Evolutionary conservation across 208 protist genomes (phyloP).

Genomic region (Leishmania tarentolae): DNA sequence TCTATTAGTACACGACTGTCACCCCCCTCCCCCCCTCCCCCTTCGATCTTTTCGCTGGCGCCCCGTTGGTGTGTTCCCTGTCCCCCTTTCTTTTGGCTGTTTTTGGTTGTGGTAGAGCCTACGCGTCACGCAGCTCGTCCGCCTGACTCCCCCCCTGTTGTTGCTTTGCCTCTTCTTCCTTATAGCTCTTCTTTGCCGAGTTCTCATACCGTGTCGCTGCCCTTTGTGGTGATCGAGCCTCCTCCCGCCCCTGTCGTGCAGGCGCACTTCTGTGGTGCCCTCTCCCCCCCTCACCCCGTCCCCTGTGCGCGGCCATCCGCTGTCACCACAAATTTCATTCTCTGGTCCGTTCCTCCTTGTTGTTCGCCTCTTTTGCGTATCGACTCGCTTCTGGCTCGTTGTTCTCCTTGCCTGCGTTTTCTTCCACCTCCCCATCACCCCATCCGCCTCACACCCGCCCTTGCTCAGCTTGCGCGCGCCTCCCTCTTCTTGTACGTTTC

Average conservation of each 20-base stretch:
- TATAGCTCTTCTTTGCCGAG: neutral
- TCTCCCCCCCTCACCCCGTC: neutral
- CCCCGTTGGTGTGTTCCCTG: too few relatives aligned
- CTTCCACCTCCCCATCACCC: neutral
- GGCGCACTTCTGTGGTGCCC: too few relatives aligned
- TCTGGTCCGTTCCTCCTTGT: neutral
- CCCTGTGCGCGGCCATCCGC: too few relatives aligned
- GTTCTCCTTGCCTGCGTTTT: neutral
- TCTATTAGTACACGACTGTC: neutral
- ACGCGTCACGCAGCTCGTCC: too few relatives aligned
- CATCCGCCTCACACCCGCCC: neutral
- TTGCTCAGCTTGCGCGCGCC: too few relatives aligned
- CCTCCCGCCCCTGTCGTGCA: neutral
- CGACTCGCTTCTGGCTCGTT: neutral
- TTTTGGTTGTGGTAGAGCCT: too few relatives aligned
- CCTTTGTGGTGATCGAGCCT: neutral
- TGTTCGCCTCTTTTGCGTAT: neutral
- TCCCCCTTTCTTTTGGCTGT: neutral
- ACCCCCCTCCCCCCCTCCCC: too few relatives aligned
- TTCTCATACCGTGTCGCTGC: neutral
- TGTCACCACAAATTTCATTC: too few relatives aligned
- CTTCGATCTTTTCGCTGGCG: too few relatives aligned
- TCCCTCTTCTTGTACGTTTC: neutral
- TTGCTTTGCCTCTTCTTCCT: neutral
- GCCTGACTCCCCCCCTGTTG: too few relatives aligned